These are phyloP conservation scores for Ophiocordyceps australis DNA, from an alignment of 2,329 filamentous ascomycete genomes.

Conservation along the genomic window DNA sequence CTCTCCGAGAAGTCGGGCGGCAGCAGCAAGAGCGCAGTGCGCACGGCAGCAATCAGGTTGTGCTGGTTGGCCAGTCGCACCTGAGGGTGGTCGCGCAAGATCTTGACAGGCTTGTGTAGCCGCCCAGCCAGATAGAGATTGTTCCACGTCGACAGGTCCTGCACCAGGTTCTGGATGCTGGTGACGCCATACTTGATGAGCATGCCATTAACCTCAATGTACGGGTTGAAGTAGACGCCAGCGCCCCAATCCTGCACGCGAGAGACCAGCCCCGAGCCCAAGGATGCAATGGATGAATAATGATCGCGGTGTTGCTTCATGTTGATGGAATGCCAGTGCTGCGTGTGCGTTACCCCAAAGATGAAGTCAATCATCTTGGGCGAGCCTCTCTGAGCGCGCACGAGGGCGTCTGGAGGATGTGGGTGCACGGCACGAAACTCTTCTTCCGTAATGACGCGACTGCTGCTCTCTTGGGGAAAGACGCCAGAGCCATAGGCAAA, in stretches of 20 bases:
- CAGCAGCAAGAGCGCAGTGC: conserved; percentile 74
- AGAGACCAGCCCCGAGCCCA: conserved; percentile 75
- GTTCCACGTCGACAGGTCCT: conserved; percentile 78
- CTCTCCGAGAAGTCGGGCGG: conserved; percentile 72
- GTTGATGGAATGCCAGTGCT: conserved; percentile 96
- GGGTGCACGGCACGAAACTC: conserved; percentile 55
- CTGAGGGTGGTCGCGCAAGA: conserved; percentile 79
- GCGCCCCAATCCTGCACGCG: conserved; percentile 83
- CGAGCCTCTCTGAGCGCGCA: conserved; percentile 68
- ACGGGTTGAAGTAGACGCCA: conserved; percentile 95
- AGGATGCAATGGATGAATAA: conserved; percentile 68
- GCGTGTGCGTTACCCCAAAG: conserved; percentile 81
- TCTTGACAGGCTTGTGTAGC: conserved; percentile 95
- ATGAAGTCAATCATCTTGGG: conserved; percentile 99
- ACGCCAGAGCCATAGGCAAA: conserved; percentile 97
- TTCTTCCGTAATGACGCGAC: conserved; percentile 32
- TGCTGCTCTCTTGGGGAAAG: conserved; percentile 55
- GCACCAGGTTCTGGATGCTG: conserved; percentile 75
- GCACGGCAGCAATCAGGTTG: conserved; percentile 81
- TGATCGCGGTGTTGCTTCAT: conserved; percentile 76
- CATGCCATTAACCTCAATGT: conserved; percentile 83
- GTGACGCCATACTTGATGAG: conserved; percentile 97
- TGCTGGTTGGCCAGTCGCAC: conserved; percentile 91
- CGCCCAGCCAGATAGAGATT: conserved; percentile 92
- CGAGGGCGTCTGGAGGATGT: conserved; percentile 61